A percentile compares a stretch with the other conserved stretches of the same genome.
Evolutionary conservation across 352 stramenopile species (phyloP).

Genomic region (Sclerospora graminicola): DNA sequence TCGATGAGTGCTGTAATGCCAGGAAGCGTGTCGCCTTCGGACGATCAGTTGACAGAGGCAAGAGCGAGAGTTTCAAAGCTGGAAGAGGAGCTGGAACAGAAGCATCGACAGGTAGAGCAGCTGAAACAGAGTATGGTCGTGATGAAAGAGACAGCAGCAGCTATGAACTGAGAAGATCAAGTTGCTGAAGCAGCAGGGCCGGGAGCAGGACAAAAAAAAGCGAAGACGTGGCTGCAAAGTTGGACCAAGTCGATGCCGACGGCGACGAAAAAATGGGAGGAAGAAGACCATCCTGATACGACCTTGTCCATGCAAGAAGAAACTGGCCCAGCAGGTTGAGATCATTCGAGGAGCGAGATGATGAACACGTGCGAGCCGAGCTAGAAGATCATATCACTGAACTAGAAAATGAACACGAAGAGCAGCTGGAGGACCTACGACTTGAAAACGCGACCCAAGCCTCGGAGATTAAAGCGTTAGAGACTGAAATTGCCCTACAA

Average conservation of each 20-base stretch:
- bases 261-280: conserved; percentile 17
- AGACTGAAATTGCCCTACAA: conserved; percentile 57
- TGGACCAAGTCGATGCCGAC: conserved; percentile 8
- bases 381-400: conserved; percentile 55
- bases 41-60: conserved; percentile 45
- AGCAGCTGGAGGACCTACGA: conserved; percentile 40
- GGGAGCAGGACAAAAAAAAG: conserved; percentile 8
- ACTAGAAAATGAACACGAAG: conserved; percentile 39
- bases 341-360: conserved; percentile 37
- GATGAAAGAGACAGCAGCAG: conserved; percentile 30
- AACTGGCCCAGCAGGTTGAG: conserved; percentile 42
- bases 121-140: conserved; percentile 47
- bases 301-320: conserved; percentile 19
- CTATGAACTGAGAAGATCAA: not conserved
- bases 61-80: conserved; percentile 41
- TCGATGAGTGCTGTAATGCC: conserved; percentile 2
- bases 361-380: conserved; percentile 58
- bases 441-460: conserved; percentile 50
- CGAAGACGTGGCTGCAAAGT: not conserved
- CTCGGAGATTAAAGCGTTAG: conserved; percentile 50
- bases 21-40: not conserved
- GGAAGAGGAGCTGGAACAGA: conserved; percentile 62
- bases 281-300: conserved; percentile 21
- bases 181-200: no score
- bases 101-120: conserved; percentile 54